A percentile compares a stretch with the other conserved stretches of the same genome.
These are phyloP conservation scores for Serendipita vermifera DNA, from an alignment of 768 basidiomycete species.

Conservation along the genomic window DNA sequence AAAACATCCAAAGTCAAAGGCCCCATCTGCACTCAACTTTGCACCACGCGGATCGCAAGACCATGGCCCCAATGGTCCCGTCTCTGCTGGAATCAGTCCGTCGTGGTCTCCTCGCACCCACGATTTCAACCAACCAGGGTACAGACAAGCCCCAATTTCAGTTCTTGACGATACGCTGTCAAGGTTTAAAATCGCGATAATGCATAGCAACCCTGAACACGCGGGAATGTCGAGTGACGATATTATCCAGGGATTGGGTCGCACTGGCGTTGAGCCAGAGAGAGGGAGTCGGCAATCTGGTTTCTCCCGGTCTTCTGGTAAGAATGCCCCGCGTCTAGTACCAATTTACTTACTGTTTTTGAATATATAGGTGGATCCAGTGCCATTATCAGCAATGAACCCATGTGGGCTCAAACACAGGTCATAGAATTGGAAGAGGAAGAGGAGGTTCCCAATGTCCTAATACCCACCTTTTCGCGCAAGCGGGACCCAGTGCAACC, in stretches of 20 bases:
- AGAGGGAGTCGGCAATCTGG: no score
- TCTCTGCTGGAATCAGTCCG: neutral
- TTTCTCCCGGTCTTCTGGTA: no score
- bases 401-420: neutral
- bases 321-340: no score
- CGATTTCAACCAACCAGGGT: slow-evolving; percentile 19
- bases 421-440: neutral
- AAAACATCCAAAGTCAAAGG: slow-evolving; percentile 2
- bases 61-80: slow-evolving; percentile 15
- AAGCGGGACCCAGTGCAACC: slow-evolving; percentile 34
- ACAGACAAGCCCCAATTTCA: slow-evolving; percentile 48
- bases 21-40: slow-evolving; percentile 7
- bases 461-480: slow-evolving; percentile 35
- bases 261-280: neutral
- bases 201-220: slow-evolving; percentile 3
- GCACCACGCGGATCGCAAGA: slow-evolving; percentile 9
- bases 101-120: neutral
- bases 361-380: no score
- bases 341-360: neutral
- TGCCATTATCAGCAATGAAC: neutral
- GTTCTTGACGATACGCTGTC: slow-evolving; percentile 73
- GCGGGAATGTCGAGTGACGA: slow-evolving; percentile 5
- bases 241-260: neutral
- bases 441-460: slow-evolving; percentile 26
- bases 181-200: slow-evolving; percentile 66